Evolutionary conservation across 441 rosid species (phyloP).

Genomic region (Kokia cookei): DNA sequence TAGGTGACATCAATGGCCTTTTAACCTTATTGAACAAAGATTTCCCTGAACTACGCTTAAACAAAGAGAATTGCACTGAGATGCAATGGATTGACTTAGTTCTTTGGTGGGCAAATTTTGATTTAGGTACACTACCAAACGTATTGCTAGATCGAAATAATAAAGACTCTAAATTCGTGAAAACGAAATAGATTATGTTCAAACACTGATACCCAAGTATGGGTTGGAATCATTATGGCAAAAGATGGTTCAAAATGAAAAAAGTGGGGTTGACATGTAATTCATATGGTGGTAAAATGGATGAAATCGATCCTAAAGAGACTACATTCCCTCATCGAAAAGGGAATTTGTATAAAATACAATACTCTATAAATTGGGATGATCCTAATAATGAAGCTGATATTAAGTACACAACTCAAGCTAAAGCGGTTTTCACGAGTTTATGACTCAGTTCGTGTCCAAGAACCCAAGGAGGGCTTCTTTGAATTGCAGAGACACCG

Average conservation of each 20-base stretch:
- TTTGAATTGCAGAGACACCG: conserved; percentile 55
- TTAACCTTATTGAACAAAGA: conserved; percentile 31
- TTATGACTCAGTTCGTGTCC: conserved; percentile 52
- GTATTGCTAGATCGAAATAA: conserved; percentile 35
- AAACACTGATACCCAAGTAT: conserved; percentile 21
- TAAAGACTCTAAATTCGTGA: conserved; percentile 17
- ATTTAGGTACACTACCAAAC: conserved; percentile 30
- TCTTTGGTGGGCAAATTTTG: conserved; percentile 41
- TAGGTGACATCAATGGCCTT: conserved; percentile 35
- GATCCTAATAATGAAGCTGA: conserved; percentile 17
- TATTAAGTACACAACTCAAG: conserved; percentile 20
- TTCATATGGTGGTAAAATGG: conserved; percentile 59
- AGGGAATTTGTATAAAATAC: conserved; percentile 49
- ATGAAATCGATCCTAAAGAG: conserved; percentile 23
- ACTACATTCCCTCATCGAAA: conserved; percentile 53
- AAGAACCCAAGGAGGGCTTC: conserved; percentile 55
- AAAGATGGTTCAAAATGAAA: conserved; percentile 36
- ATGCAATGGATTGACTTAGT: conserved; percentile 50
- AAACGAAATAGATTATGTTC: conserved; percentile 51
- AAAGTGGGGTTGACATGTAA: conserved; percentile 40
- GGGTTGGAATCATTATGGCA: conserved; percentile 30
- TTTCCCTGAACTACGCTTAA: conserved; percentile 44
- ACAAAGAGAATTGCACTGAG: conserved; percentile 33
- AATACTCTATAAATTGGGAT: conserved; percentile 44
- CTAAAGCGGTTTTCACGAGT: conserved; percentile 31